Base-by-base conservation (phyloP, 106 monocot genomes). In the Phalaenopsis equestris region DNA sequence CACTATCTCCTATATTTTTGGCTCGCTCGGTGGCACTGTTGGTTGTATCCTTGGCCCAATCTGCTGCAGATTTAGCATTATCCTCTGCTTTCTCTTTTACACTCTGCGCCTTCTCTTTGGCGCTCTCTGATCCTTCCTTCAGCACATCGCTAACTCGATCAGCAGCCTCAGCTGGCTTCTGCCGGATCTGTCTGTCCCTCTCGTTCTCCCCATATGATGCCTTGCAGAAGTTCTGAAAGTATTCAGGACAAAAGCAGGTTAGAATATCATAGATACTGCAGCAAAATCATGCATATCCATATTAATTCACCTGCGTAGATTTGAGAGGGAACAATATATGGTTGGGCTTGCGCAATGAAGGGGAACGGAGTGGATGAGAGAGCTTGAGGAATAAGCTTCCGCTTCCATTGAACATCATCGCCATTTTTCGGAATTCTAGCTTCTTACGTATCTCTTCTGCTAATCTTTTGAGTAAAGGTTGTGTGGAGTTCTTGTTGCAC, bases 51-150 rank as follows among this genome's bases (percentile, higher is more conserved):
- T 5, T 41, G 9, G 21, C 15, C 52, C 52, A 52, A 2, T 55
- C 68, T 42, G 8, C 45, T 5, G 77, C 68, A 18, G 42, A 42
- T 14, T 37, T 47, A 3, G 61, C 72, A 1, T 23, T 42, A 6
- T 75, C 80, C 39, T 55, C 67, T 15, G 80, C 55, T 45, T 21
- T 78, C 18, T 87, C 74, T 56, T 77, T 64, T 9, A 39, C 56
- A 6, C 39, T 45, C 72, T 46, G 6, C 4, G 43, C 39, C 5
- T 0, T 24, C 64, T 65, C 23, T 24, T 65, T 24, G n/a, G 64
- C 39, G 38, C 70, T 70, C 70, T 61, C 61, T 21, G 61, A 61
- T 2, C 61, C 78, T 80, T 77, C 18, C 57, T n/a, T 5, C 72
- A 57, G 7, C 39, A 55, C n/a, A 30, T 73, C 78, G 42, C 19